phyloP scores from a whole-genome alignment of 441 rosid species.

The Populus hybrid region DNA sequence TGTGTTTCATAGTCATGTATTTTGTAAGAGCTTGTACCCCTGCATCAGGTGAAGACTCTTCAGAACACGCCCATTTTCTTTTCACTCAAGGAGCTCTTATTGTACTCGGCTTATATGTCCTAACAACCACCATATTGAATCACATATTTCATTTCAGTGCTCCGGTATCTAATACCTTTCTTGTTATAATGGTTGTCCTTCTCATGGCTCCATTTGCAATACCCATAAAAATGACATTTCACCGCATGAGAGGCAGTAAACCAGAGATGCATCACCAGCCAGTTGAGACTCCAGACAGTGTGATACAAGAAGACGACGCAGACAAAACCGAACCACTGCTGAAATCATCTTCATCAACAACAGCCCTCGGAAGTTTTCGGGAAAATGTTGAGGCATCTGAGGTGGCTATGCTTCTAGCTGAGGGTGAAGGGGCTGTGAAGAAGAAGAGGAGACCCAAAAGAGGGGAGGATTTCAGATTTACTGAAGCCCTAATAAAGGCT shows the following conservation, averaged over 20 bases:
- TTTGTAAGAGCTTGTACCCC: slow-evolving; percentile 76
- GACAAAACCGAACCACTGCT: slow-evolving; percentile 52
- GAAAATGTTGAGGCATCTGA: slow-evolving; percentile 60
- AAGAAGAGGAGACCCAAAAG: slow-evolving; percentile 82
- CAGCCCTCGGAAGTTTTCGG: slow-evolving; percentile 50
- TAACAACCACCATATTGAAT: slow-evolving; percentile 45
- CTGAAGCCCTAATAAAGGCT: slow-evolving; percentile 76
- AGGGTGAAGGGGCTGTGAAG: slow-evolving; percentile 87
- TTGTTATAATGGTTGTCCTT: slow-evolving; percentile 54
- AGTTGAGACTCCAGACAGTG: slow-evolving; percentile 51
- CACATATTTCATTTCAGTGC: slow-evolving; percentile 37
- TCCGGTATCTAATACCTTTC: slow-evolving; percentile 38
- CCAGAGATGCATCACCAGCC: slow-evolving; percentile 19
- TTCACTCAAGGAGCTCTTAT: slow-evolving; percentile 62
- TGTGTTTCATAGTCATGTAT: slow-evolving; percentile 63
- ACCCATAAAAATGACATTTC: slow-evolving; percentile 84
- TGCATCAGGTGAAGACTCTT: slow-evolving; percentile 75
- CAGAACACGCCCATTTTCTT: slow-evolving; percentile 59
- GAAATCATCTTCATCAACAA: slow-evolving; percentile 49
- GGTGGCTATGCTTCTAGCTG: slow-evolving; percentile 71
- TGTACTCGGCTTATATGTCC: slow-evolving; percentile 58
- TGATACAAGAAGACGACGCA: slow-evolving; percentile 37
- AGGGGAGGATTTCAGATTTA: slow-evolving; percentile 89
- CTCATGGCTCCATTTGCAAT: slow-evolving; percentile 74
- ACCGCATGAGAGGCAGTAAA: slow-evolving; percentile 24